A percentile compares a stretch with the other conserved stretches of the same genome.
These are phyloP conservation scores for Hortiboletus rubellus DNA, from an alignment of 1,284 basidiomycete genomes.

Conservation along the genomic window DNA sequence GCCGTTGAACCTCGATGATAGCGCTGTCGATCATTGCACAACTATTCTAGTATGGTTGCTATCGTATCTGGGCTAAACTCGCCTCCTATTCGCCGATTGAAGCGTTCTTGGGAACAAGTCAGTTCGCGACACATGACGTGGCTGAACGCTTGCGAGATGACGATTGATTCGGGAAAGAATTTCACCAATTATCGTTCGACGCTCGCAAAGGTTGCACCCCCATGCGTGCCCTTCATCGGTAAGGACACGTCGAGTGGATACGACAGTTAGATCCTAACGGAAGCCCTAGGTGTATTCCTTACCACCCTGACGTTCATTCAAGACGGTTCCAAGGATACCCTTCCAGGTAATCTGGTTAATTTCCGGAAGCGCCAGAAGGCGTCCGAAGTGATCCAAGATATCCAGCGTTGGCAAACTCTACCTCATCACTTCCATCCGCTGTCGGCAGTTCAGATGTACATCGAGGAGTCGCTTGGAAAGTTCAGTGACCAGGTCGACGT, in stretches of 20 bases:
- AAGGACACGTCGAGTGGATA: conserved; percentile 25
- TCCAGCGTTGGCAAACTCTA: conserved; percentile 92
- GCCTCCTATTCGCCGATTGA: conserved; percentile 89
- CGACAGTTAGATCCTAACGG: conserved; percentile 1
- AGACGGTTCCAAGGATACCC: conserved; percentile 93
- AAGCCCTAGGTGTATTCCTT: conserved; percentile 81
- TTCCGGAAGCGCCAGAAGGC: conserved; percentile 94
- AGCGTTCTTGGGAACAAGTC: conserved; percentile 94
- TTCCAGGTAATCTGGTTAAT: conserved; percentile 85
- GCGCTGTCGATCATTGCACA: conserved; percentile 89
- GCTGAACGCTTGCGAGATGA: conserved; percentile 73
- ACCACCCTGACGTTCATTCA: conserved; percentile 97
- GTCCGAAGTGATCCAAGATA: conserved; percentile 94
- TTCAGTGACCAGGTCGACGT: conserved; percentile 63
- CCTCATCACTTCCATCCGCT: conserved; percentile 86
- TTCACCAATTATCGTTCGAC: conserved; percentile 90
- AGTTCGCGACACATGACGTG: conserved; percentile 69
- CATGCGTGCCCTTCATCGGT: conserved; percentile 98
- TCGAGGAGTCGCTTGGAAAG: conserved; percentile 75
- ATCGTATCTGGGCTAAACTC: conserved; percentile 95
- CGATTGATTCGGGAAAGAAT: conserved; percentile 89
- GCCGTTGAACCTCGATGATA: conserved; percentile 34
- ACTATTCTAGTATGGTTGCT: conserved; percentile 95
- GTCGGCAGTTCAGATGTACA: conserved; percentile 67
- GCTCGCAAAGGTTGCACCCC: conserved; percentile 84